A percentile compares a stretch with the other conserved stretches of the same genome.
These are phyloP conservation scores for Trichoderma atrobrunneum DNA, from an alignment of 2,329 filamentous ascomycete species.

Conservation along the genomic window DNA sequence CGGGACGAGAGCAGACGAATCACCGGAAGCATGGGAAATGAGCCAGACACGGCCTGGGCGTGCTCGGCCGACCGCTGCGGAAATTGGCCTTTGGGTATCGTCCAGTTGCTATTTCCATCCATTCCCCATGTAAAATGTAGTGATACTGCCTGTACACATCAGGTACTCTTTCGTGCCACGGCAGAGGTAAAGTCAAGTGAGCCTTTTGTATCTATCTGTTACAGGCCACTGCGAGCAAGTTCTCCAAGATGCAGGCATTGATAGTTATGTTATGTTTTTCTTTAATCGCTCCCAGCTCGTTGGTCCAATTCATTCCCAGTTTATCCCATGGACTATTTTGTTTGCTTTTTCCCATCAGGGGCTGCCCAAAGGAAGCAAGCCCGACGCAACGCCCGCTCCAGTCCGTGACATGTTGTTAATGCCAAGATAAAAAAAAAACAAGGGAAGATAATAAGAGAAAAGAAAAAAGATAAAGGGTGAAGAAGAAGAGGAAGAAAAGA, in stretches of 20 bases:
- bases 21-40: not conserved
- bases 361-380: constrained; percentile 7
- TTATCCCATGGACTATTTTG: not conserved
- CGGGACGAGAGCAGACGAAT: not conserved
- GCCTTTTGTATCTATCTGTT: constrained; percentile 12
- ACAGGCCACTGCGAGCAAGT: constrained; percentile 11
- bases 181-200: not conserved
- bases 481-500: not conserved
- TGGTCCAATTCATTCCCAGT: not conserved
- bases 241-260: constrained; percentile 1
- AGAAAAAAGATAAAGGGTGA: not conserved
- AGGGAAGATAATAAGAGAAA: not conserved
- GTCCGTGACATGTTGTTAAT: constrained; percentile 1
- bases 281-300: constrained; percentile 1
- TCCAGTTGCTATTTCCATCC: not conserved
- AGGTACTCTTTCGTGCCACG: not conserved
- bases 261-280: not conserved
- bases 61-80: not conserved
- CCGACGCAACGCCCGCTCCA: constrained; percentile 20
- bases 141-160: not conserved
- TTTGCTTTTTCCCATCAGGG: not conserved
- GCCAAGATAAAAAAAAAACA: not conserved
- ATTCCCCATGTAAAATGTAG: not conserved
- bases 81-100: constrained; percentile 2
- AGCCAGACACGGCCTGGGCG: not conserved